phyloP scores from a whole-genome alignment of 176 grass and related monocot genomes.

The Microstegium vimineum region DNA sequence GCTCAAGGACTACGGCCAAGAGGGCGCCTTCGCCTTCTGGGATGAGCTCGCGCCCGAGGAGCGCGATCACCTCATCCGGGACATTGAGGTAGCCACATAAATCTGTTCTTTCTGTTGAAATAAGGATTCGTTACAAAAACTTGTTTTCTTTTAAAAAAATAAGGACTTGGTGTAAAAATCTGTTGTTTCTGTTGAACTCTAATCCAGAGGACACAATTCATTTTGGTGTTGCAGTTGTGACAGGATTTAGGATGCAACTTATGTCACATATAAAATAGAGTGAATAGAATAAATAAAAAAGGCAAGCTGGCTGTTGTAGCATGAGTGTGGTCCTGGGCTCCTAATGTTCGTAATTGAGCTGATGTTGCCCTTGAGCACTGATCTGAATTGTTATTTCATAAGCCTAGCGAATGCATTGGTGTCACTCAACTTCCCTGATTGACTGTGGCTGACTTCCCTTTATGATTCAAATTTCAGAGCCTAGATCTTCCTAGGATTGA shows the following conservation, averaged over 20 bases:
- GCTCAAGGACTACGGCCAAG: constrained; percentile 83
- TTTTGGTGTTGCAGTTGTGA: neutral
- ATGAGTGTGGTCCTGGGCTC: neutral
- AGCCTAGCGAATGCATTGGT: neutral
- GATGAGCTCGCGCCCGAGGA: constrained; percentile 79
- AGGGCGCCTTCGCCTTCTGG: constrained; percentile 80
- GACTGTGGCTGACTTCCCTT: neutral
- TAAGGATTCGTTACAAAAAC: neutral
- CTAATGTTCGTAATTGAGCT: neutral
- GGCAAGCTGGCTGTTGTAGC: too few species aligned
- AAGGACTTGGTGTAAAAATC: neutral
- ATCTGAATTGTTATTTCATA: constrained; percentile 8
- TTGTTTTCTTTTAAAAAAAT: neutral
- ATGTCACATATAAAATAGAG: neutral
- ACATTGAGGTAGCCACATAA: constrained; percentile 50
- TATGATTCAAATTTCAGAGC: constrained; percentile 46
- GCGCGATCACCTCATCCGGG: constrained; percentile 67
- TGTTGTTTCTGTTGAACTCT: constrained; percentile 13
- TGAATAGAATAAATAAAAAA: neutral
- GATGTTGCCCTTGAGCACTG: constrained; percentile 1
- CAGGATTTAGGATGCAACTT: neutral
- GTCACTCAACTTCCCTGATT: too few species aligned
- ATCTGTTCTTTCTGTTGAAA: neutral
- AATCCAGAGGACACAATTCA: neutral
- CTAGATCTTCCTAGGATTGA: constrained; percentile 80